Evolutionary conservation across 768 basidiomycete species (phyloP).

Genomic region (Lactarius vividus): DNA sequence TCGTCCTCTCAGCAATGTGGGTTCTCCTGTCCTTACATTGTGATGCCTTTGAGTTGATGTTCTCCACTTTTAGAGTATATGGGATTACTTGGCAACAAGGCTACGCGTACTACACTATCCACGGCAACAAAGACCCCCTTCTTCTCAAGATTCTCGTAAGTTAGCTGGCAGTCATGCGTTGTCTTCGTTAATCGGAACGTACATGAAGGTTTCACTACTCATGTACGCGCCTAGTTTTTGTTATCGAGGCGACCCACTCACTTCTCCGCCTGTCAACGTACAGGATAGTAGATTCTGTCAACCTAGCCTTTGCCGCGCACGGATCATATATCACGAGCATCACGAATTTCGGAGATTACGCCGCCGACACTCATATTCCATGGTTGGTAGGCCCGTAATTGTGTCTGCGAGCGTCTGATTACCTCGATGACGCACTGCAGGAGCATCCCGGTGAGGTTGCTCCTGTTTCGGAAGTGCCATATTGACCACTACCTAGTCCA

Average conservation of each 20-base stretch:
- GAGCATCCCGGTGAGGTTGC: background rate
- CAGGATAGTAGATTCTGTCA: slow-evolving; percentile 3
- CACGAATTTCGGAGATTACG: slow-evolving; percentile 5
- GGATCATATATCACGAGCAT: slow-evolving; percentile 6
- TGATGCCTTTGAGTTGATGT: background rate
- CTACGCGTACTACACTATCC: background rate
- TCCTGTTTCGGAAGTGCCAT: background rate
- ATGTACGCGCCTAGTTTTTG: background rate
- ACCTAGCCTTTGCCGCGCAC: background rate
- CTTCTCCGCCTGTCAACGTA: background rate
- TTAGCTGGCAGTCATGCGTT: background rate
- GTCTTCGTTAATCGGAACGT: background rate
- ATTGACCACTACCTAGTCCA: background rate
- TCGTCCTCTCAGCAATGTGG: background rate
- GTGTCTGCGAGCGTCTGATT: background rate
- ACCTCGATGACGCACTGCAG: background rate
- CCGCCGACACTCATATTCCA: background rate
- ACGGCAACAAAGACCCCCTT: background rate
- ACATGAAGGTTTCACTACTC: background rate
- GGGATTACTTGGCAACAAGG: slow-evolving; percentile 5
- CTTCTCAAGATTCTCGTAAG: background rate
- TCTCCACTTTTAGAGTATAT: background rate
- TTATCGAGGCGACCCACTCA: background rate
- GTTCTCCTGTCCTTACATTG: background rate
- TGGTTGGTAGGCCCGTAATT: background rate